Conservation (phyloP, 805 yeast species). For the Candida loeiensis region DNA sequence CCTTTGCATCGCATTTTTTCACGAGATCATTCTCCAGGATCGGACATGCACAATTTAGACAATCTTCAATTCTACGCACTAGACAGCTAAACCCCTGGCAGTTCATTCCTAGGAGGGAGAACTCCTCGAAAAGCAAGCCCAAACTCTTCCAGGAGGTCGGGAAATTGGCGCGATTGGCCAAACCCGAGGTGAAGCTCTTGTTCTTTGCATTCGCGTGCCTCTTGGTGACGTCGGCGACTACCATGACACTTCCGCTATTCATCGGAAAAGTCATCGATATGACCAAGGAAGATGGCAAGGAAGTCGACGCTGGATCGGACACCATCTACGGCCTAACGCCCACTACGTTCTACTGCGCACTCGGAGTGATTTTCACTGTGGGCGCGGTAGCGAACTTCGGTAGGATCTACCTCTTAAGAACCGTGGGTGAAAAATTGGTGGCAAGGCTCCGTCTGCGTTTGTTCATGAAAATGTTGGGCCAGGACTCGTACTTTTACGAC, state of each 20-base stretch:
- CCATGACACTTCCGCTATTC: constrained; percentile 76
- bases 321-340: constrained; percentile 55
- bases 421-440: constrained; percentile 83
- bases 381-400: constrained; percentile 83
- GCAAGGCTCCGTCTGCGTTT: constrained; percentile 78
- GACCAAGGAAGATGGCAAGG: constrained; percentile 30
- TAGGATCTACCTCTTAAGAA: constrained; percentile 68
- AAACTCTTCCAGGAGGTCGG: constrained; percentile 15
- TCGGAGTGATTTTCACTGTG: constrained; percentile 59
- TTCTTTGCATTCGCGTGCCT: constrained; percentile 59
- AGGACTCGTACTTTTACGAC: constrained; percentile 88
- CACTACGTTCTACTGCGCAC: constrained; percentile 57
- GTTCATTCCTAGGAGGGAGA: background rate
- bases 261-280: constrained; percentile 86
- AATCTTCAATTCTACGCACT: no score
- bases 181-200: constrained; percentile 13
- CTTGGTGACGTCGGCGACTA: constrained; percentile 67
- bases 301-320: background rate
- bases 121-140: background rate
- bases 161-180: constrained; percentile 19
- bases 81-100: no score
- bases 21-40: background rate
- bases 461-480: constrained; percentile 71
- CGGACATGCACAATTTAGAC: no score
- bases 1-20: background rate